Evolutionary conservation across 2,329 filamentous ascomycete genomes (phyloP).

Genomic region (Neurospora crassa): DNA sequence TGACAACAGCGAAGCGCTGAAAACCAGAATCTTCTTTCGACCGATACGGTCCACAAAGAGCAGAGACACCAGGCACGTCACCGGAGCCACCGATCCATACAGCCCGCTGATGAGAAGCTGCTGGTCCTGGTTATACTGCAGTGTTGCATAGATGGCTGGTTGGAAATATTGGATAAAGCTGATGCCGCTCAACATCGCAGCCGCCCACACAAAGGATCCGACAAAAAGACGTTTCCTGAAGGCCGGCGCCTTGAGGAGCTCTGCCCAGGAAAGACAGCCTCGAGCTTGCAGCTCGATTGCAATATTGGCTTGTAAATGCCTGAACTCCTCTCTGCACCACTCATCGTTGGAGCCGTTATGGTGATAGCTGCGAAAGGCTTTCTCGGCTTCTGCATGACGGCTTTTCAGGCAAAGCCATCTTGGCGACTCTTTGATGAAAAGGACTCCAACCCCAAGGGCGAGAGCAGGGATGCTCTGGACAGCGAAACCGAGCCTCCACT

Average conservation of each 20-base stretch:
- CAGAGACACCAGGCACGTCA: conserved; percentile 27
- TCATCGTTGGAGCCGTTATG: conserved; percentile 26
- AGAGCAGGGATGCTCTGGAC: conserved; percentile 27
- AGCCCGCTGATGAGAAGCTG: conserved; percentile 31
- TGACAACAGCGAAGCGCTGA: conserved; percentile 26
- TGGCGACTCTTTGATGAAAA: conserved; percentile 27
- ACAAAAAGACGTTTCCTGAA: conserved; percentile 30
- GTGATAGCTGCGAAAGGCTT: conserved; percentile 26
- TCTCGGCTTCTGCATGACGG: conserved; percentile 26
- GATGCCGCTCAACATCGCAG: conserved; percentile 31
- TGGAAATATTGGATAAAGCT: conserved; percentile 34
- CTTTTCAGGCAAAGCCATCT: conserved; percentile 29
- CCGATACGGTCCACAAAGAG: conserved; percentile 30
- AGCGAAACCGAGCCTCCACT: conserved; percentile 30
- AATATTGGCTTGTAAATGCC: conserved; percentile 27
- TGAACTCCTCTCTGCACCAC: conserved; percentile 27
- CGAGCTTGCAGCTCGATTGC: conserved; percentile 23
- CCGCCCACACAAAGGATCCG: conserved; percentile 30
- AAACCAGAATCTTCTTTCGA: conserved; percentile 27
- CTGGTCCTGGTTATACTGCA: conserved; percentile 26
- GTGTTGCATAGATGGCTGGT: conserved; percentile 31
- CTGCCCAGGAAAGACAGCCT: conserved; percentile 22
- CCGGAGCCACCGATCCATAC: conserved; percentile 28
- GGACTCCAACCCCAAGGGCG: conserved; percentile 24
- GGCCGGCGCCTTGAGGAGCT: conserved; percentile 23